Conservation (phyloP, 306 rosid genomes). For the Rosa rugosa region DNA sequence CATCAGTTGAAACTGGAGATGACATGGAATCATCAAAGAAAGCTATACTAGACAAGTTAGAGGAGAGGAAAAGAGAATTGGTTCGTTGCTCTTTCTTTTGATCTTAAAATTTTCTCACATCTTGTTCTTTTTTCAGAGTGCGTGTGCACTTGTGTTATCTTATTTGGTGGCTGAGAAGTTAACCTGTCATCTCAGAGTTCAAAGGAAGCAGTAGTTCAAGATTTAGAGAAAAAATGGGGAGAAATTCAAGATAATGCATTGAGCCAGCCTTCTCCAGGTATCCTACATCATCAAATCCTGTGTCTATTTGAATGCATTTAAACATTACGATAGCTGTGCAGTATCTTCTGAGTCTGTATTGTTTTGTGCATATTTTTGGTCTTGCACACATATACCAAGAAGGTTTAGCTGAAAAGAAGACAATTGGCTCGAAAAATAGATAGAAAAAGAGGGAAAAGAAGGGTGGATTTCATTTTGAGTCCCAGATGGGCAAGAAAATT, state of each 20-base stretch:
- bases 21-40: constrained; percentile 47
- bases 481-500: not conserved
- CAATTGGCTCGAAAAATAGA: not conserved
- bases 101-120: not conserved
- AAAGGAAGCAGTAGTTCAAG: constrained; percentile 55
- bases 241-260: constrained; percentile 63
- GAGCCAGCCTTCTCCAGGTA: constrained; percentile 83
- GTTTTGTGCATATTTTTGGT: not conserved
- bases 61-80: constrained; percentile 74
- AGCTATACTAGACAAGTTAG: constrained; percentile 56
- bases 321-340: not conserved
- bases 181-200: constrained; percentile 46
- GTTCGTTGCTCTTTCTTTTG: constrained; percentile 37
- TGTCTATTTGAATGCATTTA: not conserved
- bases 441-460: not conserved
- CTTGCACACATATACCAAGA: not conserved
- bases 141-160: not conserved
- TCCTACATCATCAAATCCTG: not conserved
- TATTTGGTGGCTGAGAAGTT: constrained; percentile 2
- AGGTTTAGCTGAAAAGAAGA: not conserved
- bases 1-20: constrained; percentile 27
- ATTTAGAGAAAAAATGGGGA: constrained; percentile 69
- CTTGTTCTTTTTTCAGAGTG: not conserved
- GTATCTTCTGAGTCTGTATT: not conserved
- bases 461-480: not conserved